Evolutionary conservation across 257 asterid species (phyloP).

Genomic region (Henckelia pumila): DNA sequence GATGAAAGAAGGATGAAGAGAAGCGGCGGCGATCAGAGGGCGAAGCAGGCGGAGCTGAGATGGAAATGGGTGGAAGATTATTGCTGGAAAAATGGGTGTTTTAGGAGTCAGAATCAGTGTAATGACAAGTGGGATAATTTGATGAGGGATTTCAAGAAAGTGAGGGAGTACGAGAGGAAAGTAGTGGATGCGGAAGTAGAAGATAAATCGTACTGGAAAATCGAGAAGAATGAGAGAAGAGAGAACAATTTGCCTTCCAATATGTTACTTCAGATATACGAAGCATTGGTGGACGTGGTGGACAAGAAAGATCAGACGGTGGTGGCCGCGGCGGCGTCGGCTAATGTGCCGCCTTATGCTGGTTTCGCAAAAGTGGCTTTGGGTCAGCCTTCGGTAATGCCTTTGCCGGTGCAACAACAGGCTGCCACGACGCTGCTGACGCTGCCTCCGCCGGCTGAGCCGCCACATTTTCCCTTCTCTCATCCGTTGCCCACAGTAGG

Average conservation of each 20-base stretch:
- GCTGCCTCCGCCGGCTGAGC: conserved; percentile 38
- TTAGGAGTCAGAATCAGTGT: conserved; percentile 91
- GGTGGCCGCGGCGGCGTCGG: conserved; percentile 13
- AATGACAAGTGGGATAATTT: conserved; percentile 96
- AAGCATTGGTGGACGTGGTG: conserved; percentile 68
- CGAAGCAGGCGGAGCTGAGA: conserved; percentile 76
- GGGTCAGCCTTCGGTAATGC: conserved; percentile 11
- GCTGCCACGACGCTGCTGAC: conserved; percentile 27
- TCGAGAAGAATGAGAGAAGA: conserved; percentile 78
- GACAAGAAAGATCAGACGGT: conserved; percentile 42
- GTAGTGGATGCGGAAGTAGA: conserved; percentile 1
- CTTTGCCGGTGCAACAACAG: conserved; percentile 36
- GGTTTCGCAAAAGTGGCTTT: conserved; percentile 11
- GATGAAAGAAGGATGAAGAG: conserved; percentile 78
- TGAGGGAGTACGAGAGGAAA: conserved; percentile 63
- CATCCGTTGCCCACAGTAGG: conserved; percentile 66
- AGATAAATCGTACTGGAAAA: conserved; percentile 61
- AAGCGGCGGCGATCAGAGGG: conserved; percentile 47
- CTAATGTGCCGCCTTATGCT: not conserved
- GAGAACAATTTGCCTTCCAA: conserved; percentile 68
- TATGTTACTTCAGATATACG: conserved; percentile 74
- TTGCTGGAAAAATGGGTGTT: conserved; percentile 78
- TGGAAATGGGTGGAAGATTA: conserved; percentile 99
- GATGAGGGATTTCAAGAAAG: conserved; percentile 94
- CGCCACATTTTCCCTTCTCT: conserved; percentile 27